These are phyloP conservation scores for Grosmannia huntii DNA, from an alignment of 2,329 filamentous ascomycete species.

Conservation along the genomic window DNA sequence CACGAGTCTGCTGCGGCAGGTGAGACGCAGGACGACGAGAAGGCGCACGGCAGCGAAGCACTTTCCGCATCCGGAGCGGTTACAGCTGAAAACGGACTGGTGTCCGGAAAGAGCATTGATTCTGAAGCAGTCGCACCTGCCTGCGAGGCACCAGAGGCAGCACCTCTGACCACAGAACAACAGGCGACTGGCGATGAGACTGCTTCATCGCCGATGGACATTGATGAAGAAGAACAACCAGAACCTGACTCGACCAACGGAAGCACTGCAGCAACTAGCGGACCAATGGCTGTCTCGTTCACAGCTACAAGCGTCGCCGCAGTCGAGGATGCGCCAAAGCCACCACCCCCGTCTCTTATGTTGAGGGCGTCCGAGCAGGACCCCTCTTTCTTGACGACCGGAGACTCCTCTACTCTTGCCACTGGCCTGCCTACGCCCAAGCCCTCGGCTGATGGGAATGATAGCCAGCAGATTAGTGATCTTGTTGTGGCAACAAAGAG, in stretches of 20 bases:
- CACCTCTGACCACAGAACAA: not conserved
- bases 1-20: constrained; percentile 26
- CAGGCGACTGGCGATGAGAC: not conserved
- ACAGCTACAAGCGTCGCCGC: not conserved
- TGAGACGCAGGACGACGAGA: not conserved
- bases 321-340: not conserved
- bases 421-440: constrained; percentile 9
- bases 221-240: not conserved
- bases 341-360: no score
- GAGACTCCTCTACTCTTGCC: not conserved
- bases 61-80: not conserved
- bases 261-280: not conserved
- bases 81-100: not conserved
- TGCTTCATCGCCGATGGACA: not conserved
- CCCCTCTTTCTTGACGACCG: not conserved
- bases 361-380: not conserved
- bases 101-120: not conserved
- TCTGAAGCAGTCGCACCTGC: not conserved
- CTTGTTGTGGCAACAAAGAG: constrained; percentile 2
- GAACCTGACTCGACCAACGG: not conserved
- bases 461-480: constrained; percentile 1
- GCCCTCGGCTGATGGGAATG: constrained; percentile 7
- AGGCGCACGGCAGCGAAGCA: not conserved
- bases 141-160: not conserved
- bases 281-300: not conserved